Conservation (phyloP, 1,284 basidiomycete genomes). For the Irpex rosettiformis region DNA sequence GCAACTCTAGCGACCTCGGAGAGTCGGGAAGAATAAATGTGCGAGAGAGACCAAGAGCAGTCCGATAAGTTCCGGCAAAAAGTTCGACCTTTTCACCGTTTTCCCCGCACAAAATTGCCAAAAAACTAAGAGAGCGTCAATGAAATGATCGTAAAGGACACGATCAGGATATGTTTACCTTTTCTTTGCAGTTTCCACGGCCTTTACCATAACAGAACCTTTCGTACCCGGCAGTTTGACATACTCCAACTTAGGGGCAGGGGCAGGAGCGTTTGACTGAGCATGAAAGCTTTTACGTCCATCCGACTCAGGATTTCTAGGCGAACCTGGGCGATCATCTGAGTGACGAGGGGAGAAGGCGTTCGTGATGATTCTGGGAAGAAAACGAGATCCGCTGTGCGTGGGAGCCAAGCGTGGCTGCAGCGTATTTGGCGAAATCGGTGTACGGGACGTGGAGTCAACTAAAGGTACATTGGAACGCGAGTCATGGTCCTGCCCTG, state of each 20-base stretch:
- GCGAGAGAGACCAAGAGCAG: slow-evolving; percentile 73
- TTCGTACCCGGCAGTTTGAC: slow-evolving; percentile 90
- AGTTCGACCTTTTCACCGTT: slow-evolving; percentile 89
- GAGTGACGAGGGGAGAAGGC: slow-evolving; percentile 57
- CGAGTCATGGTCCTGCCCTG: slow-evolving; percentile 16
- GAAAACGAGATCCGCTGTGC: slow-evolving; percentile 45
- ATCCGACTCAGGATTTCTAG: slow-evolving; percentile 23
- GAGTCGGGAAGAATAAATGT: slow-evolving; percentile 89
- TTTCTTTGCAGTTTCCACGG: slow-evolving; percentile 83
- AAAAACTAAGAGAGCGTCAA: slow-evolving; percentile 49
- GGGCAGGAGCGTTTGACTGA: slow-evolving; percentile 38
- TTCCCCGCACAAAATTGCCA: slow-evolving; percentile 88
- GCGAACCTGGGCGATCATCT: slow-evolving; percentile 47
- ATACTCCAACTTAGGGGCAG: slow-evolving; percentile 84
- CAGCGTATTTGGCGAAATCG: slow-evolving; percentile 16
- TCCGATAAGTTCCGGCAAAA: slow-evolving; percentile 82
- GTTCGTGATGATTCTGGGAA: slow-evolving; percentile 67
- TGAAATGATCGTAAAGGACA: not conserved
- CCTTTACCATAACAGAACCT: slow-evolving; percentile 75
- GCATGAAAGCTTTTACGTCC: slow-evolving; percentile 15
- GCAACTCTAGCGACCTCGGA: slow-evolving; percentile 78
- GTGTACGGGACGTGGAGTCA: not conserved
- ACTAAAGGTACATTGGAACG: not conserved
- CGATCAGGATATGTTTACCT: slow-evolving; percentile 44
- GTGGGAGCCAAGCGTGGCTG: slow-evolving; percentile 35